phyloP scores from a whole-genome alignment of 2,329 filamentous ascomycete species.

The Arthrobotrys iridis region DNA sequence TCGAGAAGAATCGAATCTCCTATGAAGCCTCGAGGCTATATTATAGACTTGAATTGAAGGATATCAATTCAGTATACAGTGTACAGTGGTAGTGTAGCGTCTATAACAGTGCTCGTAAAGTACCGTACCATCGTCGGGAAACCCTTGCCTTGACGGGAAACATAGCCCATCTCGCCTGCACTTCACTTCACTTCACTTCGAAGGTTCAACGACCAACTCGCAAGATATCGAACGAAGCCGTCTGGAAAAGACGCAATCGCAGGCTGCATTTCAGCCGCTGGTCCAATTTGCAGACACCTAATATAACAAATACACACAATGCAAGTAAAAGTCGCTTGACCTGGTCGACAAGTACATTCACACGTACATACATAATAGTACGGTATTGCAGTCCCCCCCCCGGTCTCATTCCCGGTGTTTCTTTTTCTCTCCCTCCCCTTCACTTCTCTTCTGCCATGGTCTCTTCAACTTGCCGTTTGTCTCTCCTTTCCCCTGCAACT shows the following conservation, averaged over 20 bases:
- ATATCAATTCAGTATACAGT: no score
- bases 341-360: no score
- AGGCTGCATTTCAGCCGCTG: slow-evolving; percentile 29
- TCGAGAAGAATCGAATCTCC: background rate
- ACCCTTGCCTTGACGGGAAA: background rate
- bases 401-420: background rate
- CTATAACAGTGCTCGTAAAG: no score
- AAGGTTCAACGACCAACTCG: background rate
- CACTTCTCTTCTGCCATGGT: background rate
- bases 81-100: no score
- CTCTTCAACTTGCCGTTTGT: slow-evolving; percentile 19
- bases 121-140: background rate
- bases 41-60: no score
- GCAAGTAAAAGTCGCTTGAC: no score
- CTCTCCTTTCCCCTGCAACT: background rate
- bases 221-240: background rate
- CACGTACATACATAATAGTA: no score
- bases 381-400: background rate
- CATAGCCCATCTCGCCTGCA: slow-evolving; percentile 1
- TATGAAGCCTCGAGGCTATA: background rate
- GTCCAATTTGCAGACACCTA: no score
- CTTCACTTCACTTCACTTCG: no score
- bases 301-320: no score
- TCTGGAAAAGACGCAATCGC: slow-evolving; percentile 23
- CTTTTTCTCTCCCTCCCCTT: background rate